phyloP scores from a whole-genome alignment of 2,329 filamentous ascomycete genomes.

The Akanthomyces uredinophilus region DNA sequence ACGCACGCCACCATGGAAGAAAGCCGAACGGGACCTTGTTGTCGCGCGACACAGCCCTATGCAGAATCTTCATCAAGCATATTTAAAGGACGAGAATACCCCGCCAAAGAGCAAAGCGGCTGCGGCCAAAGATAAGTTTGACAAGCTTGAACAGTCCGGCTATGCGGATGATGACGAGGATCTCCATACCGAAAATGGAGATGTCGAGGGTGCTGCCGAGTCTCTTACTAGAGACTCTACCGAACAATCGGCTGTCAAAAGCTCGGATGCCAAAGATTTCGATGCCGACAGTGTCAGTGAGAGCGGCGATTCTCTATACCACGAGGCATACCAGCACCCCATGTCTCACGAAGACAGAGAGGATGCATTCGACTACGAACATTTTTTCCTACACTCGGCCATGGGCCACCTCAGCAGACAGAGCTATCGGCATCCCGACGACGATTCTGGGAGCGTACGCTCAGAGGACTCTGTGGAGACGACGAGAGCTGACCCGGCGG shows the following conservation, averaged over 20 bases:
- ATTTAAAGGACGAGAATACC: constrained; percentile 14
- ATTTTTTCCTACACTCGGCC: constrained; percentile 91
- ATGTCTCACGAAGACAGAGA: constrained; percentile 86
- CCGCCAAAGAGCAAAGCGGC: constrained; percentile 13
- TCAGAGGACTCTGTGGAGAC: constrained; percentile 60
- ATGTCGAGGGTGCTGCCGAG: not conserved
- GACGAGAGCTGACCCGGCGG: constrained; percentile 43
- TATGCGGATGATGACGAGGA: constrained; percentile 31
- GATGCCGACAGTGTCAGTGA: constrained; percentile 50
- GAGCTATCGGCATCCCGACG: constrained; percentile 22
- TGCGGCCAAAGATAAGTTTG: constrained; percentile 19
- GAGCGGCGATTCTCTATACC: constrained; percentile 58
- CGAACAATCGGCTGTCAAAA: constrained; percentile 20
- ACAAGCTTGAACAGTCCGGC: constrained; percentile 24
- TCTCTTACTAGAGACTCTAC: not conserved
- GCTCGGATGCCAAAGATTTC: constrained; percentile 26
- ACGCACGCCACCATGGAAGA: not conserved
- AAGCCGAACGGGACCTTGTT: not conserved
- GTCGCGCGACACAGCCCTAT: constrained; percentile 14
- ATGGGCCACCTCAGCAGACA: constrained; percentile 66
- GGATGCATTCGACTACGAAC: constrained; percentile 93
- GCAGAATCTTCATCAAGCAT: constrained; percentile 15
- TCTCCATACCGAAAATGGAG: constrained; percentile 33
- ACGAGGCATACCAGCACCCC: constrained; percentile 53
- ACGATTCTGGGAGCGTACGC: constrained; percentile 48